phyloP scores from a whole-genome alignment of 495 filamentous ascomycete genomes.

The Hapsidospora chrysogenum region DNA sequence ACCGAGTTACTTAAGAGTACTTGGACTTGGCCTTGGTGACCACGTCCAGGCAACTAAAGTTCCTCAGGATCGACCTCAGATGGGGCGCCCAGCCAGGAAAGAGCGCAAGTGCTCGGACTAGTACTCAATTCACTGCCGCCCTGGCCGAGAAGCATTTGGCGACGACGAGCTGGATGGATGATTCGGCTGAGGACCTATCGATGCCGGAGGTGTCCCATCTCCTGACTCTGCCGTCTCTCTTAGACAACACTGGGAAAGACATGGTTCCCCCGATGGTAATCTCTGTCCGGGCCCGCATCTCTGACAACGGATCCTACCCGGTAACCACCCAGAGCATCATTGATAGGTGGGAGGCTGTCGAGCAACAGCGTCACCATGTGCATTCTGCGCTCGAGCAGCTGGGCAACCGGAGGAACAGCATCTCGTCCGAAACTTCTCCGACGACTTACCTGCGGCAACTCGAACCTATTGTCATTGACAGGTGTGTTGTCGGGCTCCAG shows the following conservation, averaged over 20 bases:
- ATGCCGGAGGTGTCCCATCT: constrained; percentile 47
- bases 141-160: constrained; percentile 33
- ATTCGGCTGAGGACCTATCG: constrained; percentile 29
- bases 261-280: constrained; percentile 44
- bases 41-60: constrained; percentile 44
- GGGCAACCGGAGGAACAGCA: constrained; percentile 41
- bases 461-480: constrained; percentile 45
- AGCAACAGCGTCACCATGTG: constrained; percentile 36
- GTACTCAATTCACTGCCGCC: too few relatives aligned
- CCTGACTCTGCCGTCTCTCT: constrained; percentile 43
- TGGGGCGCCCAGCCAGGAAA: constrained; percentile 27
- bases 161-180: constrained; percentile 30
- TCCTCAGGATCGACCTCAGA: constrained; percentile 43
- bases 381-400: constrained; percentile 64
- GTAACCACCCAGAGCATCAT: constrained; percentile 51
- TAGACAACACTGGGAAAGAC: constrained; percentile 30
- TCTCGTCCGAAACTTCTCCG: constrained; percentile 24
- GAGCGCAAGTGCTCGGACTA: too few relatives aligned
- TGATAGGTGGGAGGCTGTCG: constrained; percentile 60
- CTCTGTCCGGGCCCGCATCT: constrained; percentile 51
- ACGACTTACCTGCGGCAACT: constrained; percentile 45
- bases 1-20: too few relatives aligned
- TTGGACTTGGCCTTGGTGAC: constrained; percentile 50
- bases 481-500: constrained; percentile 50
- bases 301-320: constrained; percentile 31